Evolutionary conservation across 2,329 filamentous ascomycete species (phyloP).

Genomic region (Pseudocercospora fijiensis): DNA sequence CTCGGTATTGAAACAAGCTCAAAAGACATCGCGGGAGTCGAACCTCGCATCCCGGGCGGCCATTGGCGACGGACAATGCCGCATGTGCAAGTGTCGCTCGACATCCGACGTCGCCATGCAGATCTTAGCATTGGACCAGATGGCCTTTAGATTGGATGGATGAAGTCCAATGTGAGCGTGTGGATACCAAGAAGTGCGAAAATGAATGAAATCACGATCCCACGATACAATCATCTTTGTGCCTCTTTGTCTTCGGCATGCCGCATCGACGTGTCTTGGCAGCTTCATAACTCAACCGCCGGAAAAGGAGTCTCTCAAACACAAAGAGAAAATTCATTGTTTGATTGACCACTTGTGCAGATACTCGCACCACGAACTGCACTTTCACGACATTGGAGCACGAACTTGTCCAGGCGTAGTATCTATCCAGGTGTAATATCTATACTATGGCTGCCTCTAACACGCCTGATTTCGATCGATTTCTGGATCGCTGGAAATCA

Average conservation of each 20-base stretch:
- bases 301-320: neutral
- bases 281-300: neutral
- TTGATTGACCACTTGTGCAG: neutral
- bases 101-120: neutral
- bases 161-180: neutral
- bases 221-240: no score
- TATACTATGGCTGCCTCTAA: neutral
- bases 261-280: neutral
- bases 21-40: no score
- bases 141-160: neutral
- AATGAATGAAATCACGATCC: no score
- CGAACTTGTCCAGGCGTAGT: neutral
- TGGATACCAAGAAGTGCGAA: no score
- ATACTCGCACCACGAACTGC: neutral
- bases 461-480: neutral
- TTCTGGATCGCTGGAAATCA: neutral
- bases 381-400: neutral
- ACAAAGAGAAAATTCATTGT: neutral
- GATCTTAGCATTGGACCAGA: neutral
- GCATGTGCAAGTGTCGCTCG: neutral
- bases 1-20: no score
- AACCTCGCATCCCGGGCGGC: neutral
- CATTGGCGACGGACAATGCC: neutral
- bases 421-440: neutral
- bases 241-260: neutral